A percentile compares a stretch with the other conserved stretches of the same genome.
Conservation (phyloP, 108 stramenopile genomes). For the Nitzschia sp. region DNA sequence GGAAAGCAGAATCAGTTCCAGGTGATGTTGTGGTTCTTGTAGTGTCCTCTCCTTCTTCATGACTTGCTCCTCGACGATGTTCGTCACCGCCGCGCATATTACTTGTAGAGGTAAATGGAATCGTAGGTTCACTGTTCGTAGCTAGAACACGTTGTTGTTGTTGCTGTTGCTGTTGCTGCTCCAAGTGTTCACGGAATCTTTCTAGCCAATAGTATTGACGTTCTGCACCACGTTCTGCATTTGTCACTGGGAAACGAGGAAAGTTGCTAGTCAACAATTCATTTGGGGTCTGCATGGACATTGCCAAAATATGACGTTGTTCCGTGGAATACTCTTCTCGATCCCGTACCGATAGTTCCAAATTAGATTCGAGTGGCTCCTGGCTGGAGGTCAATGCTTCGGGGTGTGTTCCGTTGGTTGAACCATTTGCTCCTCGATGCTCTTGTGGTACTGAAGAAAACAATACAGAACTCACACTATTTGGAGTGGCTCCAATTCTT, state of each 20-base stretch:
- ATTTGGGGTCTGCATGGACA: not conserved
- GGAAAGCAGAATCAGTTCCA: too few species aligned
- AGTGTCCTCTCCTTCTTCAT: not conserved
- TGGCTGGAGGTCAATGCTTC: not conserved
- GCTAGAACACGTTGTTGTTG: not conserved
- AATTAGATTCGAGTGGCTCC: not conserved
- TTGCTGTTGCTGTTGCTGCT: constrained; percentile 16
- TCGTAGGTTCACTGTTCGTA: not conserved
- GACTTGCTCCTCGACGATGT: too few species aligned
- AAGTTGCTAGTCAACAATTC: not conserved
- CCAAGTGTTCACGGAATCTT: constrained; percentile 32
- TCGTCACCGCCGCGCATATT: too few species aligned
- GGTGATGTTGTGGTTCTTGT: not conserved
- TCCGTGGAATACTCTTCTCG: constrained; percentile 3
- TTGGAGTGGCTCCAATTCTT: not conserved
- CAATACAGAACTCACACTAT: not conserved
- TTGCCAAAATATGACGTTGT: constrained; percentile 11
- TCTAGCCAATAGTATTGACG: constrained; percentile 36
- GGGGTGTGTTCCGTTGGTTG: not conserved
- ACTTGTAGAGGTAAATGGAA: not conserved
- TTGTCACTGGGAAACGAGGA: not conserved
- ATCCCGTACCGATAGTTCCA: not conserved
- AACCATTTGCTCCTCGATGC: not conserved
- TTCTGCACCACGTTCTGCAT: constrained; percentile 2
- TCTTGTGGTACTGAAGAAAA: not conserved